A percentile compares a stretch with the other conserved stretches of the same genome.
These are phyloP conservation scores for Boletus insuetus DNA, from an alignment of 768 basidiomycete genomes.

Conservation along the genomic window DNA sequence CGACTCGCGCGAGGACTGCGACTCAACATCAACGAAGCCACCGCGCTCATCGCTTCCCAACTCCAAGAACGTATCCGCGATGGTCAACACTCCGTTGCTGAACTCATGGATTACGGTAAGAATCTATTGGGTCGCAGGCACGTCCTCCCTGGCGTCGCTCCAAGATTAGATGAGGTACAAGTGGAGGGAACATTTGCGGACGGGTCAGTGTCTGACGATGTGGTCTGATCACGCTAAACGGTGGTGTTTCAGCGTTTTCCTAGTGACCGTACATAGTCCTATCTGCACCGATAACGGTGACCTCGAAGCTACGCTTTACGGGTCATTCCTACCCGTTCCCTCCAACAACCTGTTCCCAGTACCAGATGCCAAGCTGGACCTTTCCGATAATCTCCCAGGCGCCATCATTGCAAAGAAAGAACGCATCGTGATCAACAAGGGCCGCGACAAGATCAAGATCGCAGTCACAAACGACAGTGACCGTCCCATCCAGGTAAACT, in stretches of 20 bases:
- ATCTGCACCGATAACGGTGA: slow-evolving; percentile 82
- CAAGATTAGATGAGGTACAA: slow-evolving; percentile 78
- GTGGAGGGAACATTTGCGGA: slow-evolving; percentile 92
- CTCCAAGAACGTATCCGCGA: slow-evolving; percentile 94
- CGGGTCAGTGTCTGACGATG: slow-evolving; percentile 49
- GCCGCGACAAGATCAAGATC: slow-evolving; percentile 64
- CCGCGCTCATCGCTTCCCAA: slow-evolving; percentile 87
- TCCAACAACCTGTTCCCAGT: too few species aligned
- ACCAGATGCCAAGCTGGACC: slow-evolving; percentile 36
- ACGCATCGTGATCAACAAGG: slow-evolving; percentile 73
- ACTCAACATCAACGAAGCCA: slow-evolving; percentile 85
- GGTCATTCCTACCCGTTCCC: slow-evolving; percentile 85
- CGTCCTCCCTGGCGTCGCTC: slow-evolving; percentile 57
- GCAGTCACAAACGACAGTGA: slow-evolving; percentile 90
- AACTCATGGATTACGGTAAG: slow-evolving; percentile 95
- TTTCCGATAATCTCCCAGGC: slow-evolving; percentile 62
- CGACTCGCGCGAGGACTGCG: slow-evolving; percentile 88
- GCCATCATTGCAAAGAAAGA: slow-evolving; percentile 67
- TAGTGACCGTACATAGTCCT: slow-evolving; percentile 97
- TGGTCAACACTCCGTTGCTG: slow-evolving; percentile 79
- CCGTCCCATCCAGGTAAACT: slow-evolving; percentile 81
- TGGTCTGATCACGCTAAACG: background rate
- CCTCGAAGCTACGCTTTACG: slow-evolving; percentile 80
- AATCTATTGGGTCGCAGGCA: slow-evolving; percentile 59
- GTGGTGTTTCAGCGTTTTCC: slow-evolving; percentile 47